Evolutionary conservation across 1,284 basidiomycete species (phyloP), one percentile per base, ranked within the genome.

Genomic region (Moniliophthora roreri): DNA sequence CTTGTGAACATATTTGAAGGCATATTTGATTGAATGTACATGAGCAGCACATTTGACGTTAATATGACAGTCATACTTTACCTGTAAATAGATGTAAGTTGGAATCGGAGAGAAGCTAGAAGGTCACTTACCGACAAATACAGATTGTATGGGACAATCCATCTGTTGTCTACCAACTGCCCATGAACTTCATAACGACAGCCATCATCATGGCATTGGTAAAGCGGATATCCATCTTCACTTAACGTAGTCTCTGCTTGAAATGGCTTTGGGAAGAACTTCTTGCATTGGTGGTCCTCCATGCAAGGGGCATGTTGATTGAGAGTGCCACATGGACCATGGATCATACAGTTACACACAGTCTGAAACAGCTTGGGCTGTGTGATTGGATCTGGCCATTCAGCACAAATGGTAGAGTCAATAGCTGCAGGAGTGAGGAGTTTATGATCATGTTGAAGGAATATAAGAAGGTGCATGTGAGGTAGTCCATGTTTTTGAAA

Each of bases 401-500:
- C 44, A 10, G 80, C 75, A n/a, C 51, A 73, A 13, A 80, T 70
- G n/a, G 65, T 48, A 0, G 55, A 42, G 54, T 82, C 75, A 37
- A 82, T 63, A 11, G 69, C 66, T 2, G 61, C 61, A 0, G 72
- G 62, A 13, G 61, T 67, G 0, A 52, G 52, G 2, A 78, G 54
- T 41, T 72, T 73, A 36, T 62, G 54, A 0, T 37, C 51, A 0
- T 62, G 39, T 0, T 67, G 52, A 2, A 80, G 57, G 52, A 75
- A 76, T 1, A 81, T 62, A 0, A 80, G 60, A 0, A 74, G 54
- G 52, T 82, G 79, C 56, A 75, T 69, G 49, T 80, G 78, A 2
- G 77, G 77, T 0, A 80, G 66, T 0, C 77, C 75, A 1, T 72
- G 62, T 53, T 79, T 82, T 56, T 82, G 80, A 50, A 77, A 82